phyloP scores from a whole-genome alignment of 2,329 filamentous ascomycete genomes.

The Corinectria fuckeliana region DNA sequence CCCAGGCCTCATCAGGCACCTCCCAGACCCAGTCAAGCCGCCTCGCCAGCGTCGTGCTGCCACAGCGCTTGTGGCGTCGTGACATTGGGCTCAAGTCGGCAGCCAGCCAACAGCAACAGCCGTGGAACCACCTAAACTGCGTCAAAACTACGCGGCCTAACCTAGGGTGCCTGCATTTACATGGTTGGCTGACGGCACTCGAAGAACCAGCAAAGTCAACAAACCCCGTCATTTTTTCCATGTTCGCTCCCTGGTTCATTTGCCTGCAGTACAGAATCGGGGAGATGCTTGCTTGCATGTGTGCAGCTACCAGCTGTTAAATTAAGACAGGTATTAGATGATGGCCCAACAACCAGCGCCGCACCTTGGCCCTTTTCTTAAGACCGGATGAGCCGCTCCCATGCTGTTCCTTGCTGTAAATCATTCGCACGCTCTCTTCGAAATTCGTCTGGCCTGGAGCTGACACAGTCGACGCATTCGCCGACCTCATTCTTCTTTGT shows the following conservation, averaged over 20 bases:
- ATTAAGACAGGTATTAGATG: slow-evolving; percentile 33
- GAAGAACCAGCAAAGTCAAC: slow-evolving; percentile 26
- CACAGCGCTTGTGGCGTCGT: slow-evolving; percentile 31
- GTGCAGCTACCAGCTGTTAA: slow-evolving; percentile 29
- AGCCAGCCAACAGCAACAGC: slow-evolving; percentile 16
- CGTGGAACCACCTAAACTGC: slow-evolving; percentile 13
- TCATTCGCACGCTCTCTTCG: neutral
- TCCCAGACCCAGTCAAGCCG: slow-evolving; percentile 30
- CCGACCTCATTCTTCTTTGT: neutral
- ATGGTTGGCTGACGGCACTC: slow-evolving; percentile 23
- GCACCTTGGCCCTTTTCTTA: slow-evolving; percentile 21
- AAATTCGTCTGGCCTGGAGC: slow-evolving; percentile 11
- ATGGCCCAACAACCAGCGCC: slow-evolving; percentile 26
- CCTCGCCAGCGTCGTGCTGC: slow-evolving; percentile 19
- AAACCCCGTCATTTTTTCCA: slow-evolving; percentile 23
- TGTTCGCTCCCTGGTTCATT: slow-evolving; percentile 35
- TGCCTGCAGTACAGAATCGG: slow-evolving; percentile 29
- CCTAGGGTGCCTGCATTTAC: neutral
- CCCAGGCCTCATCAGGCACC: slow-evolving; percentile 14
- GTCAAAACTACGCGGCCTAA: slow-evolving; percentile 4
- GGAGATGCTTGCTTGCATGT: slow-evolving; percentile 13
- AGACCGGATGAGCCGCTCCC: slow-evolving; percentile 13
- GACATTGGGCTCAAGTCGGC: slow-evolving; percentile 15
- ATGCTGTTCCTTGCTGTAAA: slow-evolving; percentile 11
- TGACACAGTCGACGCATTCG: neutral